phyloP scores from a whole-genome alignment of 2,329 filamentous ascomycete species.

The Diplodia corticola region DNA sequence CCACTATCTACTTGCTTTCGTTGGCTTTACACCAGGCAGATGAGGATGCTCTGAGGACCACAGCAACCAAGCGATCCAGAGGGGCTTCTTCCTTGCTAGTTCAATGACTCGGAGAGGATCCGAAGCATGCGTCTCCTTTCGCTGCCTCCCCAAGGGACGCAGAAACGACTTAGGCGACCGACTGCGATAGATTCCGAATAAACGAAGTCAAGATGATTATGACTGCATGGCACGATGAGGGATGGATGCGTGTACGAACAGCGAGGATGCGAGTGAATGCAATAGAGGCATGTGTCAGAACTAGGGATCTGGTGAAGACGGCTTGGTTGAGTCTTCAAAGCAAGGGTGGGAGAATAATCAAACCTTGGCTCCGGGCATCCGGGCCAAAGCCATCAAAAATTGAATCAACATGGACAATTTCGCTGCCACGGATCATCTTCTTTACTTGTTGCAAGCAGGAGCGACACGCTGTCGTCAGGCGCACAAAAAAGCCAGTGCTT shows the following conservation, averaged over 20 bases:
- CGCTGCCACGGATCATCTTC: not conserved
- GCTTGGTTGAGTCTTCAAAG: not conserved
- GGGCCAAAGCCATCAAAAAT: not conserved
- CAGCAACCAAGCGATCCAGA: not conserved
- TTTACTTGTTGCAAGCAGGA: not conserved
- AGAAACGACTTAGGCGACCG: not conserved
- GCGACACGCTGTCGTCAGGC: not conserved
- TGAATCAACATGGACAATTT: not conserved
- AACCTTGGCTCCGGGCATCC: not conserved
- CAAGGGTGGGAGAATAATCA: not conserved
- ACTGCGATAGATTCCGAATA: constrained; percentile 16
- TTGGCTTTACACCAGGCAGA: not conserved
- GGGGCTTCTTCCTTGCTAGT: not conserved
- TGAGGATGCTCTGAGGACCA: not conserved
- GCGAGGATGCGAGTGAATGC: not conserved
- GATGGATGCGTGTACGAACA: not conserved
- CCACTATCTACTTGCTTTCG: not conserved
- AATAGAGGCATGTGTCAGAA: not conserved
- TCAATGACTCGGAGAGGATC: constrained; percentile 3
- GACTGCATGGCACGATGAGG: not conserved
- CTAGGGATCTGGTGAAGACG: not conserved
- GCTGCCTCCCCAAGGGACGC: not conserved
- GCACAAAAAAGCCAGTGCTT: not conserved
- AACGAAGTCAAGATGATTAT: constrained; percentile 12
- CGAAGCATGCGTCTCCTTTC: not conserved